Evolutionary conservation across 1,139 yeast genomes (phyloP).

Genomic region (Magnusiomyces paraingens): DNA sequence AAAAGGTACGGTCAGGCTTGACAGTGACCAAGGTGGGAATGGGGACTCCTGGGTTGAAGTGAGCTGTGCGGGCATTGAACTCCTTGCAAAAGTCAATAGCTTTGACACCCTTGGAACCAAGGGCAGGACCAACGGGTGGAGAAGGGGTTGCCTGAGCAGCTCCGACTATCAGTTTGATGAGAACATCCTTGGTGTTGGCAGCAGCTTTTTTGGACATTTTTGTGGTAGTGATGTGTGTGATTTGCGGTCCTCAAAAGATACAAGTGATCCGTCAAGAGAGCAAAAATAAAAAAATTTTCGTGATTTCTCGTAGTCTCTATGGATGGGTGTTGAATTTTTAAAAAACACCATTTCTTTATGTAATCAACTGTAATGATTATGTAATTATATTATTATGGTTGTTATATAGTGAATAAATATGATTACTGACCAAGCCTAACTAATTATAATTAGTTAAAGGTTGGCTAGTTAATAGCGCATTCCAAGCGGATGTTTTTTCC

Average conservation of each 20-base stretch:
- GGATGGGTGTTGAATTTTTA: too few relatives aligned
- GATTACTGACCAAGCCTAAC: too few relatives aligned
- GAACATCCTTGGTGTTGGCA: slow-evolving; percentile 36
- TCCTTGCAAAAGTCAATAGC: slow-evolving; percentile 98
- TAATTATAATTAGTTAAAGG: too few relatives aligned
- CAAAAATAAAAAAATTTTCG: not conserved
- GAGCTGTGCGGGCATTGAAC: slow-evolving; percentile 94
- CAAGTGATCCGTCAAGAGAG: not conserved
- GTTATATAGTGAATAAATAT: too few relatives aligned
- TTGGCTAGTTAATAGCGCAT: too few relatives aligned
- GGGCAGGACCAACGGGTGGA: slow-evolving; percentile 98
- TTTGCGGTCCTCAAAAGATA: not conserved
- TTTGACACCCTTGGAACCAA: slow-evolving; percentile 97
- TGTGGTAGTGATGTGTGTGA: slow-evolving; percentile 1
- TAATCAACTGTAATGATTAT: too few relatives aligned
- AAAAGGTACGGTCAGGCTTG: slow-evolving; percentile 85
- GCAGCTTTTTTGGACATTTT: slow-evolving; percentile 14
- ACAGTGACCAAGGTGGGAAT: slow-evolving; percentile 80
- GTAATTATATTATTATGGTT: too few relatives aligned
- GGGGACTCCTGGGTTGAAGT: slow-evolving; percentile 77
- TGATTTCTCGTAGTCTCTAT: too few relatives aligned
- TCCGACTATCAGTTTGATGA: slow-evolving; percentile 89
- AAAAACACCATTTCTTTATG: too few relatives aligned
- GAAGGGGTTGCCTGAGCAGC: slow-evolving; percentile 99
- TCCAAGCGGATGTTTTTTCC: too few relatives aligned